These are phyloP conservation scores for Ustilago curta DNA, from an alignment of 1,284 basidiomycete species.

Conservation along the genomic window DNA sequence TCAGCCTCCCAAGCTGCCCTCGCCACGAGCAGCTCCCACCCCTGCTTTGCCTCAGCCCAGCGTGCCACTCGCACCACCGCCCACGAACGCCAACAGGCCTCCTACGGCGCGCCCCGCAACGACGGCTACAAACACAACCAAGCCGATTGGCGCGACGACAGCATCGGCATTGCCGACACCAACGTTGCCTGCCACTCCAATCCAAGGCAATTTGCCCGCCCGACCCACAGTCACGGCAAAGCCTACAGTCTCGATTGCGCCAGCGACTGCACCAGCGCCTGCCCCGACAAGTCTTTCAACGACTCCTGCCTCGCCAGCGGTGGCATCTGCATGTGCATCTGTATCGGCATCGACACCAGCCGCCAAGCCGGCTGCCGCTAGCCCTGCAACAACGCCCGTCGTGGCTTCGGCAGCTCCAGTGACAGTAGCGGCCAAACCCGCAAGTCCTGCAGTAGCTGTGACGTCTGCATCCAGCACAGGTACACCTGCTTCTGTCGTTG, in stretches of 20 bases:
- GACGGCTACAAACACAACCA: constrained; percentile 5
- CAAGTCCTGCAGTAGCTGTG: constrained; percentile 5
- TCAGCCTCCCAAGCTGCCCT: constrained; percentile 31
- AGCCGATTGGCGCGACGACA: constrained; percentile 4
- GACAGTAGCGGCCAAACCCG: constrained; percentile 10
- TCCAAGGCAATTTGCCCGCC: constrained; percentile 14
- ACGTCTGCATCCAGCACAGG: constrained; percentile 3
- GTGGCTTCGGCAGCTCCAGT: neutral
- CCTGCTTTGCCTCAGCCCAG: constrained; percentile 21
- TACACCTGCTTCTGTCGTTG: neutral
- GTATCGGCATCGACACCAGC: neutral
- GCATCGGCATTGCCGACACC: constrained; percentile 25
- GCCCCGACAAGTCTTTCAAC: neutral
- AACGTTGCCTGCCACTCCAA: constrained; percentile 30
- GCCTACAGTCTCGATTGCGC: constrained; percentile 2
- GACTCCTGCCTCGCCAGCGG: constrained; percentile 2
- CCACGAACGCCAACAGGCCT: constrained; percentile 15
- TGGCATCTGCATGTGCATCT: constrained; percentile 3
- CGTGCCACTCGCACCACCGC: constrained; percentile 24
- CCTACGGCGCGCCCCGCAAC: constrained; percentile 20
- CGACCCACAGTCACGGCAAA: constrained; percentile 17
- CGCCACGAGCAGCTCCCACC: constrained; percentile 22
- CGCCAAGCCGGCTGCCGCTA: neutral
- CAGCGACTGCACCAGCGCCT: constrained; percentile 6
- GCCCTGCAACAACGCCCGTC: constrained; percentile 3